Evolutionary conservation across 495 filamentous ascomycete species (phyloP).

Genomic region (Aspergillus carlsbadensis): DNA sequence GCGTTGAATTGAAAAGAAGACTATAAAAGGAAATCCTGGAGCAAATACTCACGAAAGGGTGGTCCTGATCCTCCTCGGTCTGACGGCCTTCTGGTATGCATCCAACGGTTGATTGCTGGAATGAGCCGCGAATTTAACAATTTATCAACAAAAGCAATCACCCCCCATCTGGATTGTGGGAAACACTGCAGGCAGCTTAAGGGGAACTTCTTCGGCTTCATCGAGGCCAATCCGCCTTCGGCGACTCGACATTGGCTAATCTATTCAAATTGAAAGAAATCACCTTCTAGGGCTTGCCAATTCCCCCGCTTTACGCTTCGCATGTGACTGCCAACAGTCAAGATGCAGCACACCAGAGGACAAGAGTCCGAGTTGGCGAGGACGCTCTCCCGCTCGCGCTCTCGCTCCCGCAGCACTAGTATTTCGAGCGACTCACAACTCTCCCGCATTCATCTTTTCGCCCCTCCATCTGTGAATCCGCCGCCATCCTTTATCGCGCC

Average conservation of each 20-base stretch:
- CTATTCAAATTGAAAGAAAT: background rate
- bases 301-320: background rate
- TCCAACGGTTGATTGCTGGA: background rate
- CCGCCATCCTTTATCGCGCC: slow-evolving; percentile 85
- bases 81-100: background rate
- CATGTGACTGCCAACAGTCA: too few relatives aligned
- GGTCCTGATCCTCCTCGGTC: background rate
- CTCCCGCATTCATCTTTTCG: slow-evolving; percentile 47
- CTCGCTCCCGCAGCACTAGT: slow-evolving; percentile 45
- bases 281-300: background rate
- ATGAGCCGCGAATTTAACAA: background rate
- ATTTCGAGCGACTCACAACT: slow-evolving; percentile 45
- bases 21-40: slow-evolving; percentile 9
- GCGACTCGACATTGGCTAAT: background rate
- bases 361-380: slow-evolving; percentile 34
- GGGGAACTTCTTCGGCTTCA: background rate
- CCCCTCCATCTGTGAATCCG: slow-evolving; percentile 71
- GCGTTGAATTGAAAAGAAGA: slow-evolving; percentile 9
- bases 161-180: background rate
- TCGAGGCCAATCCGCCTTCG: background rate
- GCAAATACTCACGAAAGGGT: background rate
- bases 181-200: background rate
- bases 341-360: slow-evolving; percentile 37
- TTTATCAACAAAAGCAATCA: background rate
- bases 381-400: slow-evolving; percentile 39